phyloP scores from a whole-genome alignment of 2,329 filamentous ascomycete species.

The Didymella keratinophila region DNA sequence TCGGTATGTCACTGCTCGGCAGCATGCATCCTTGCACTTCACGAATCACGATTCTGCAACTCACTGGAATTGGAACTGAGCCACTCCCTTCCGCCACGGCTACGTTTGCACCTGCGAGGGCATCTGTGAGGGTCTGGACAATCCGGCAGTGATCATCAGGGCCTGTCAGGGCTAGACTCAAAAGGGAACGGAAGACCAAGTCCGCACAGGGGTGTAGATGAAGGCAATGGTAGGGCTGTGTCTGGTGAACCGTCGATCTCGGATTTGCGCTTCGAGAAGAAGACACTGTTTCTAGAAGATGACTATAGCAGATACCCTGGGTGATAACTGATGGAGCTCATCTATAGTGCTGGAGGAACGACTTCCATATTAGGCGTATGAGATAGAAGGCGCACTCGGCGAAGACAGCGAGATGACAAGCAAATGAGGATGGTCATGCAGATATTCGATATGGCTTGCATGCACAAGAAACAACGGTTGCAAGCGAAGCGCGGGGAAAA shows the following conservation, averaged over 20 bases:
- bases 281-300: neutral
- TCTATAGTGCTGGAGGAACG: neutral
- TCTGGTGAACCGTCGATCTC: neutral
- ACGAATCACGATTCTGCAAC: conserved; percentile 7
- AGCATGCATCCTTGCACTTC: neutral
- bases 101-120: neutral
- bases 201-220: conserved; percentile 4
- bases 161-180: neutral
- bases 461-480: conserved; percentile 8
- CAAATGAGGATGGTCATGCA: neutral
- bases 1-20: too few species aligned
- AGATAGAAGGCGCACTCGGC: neutral
- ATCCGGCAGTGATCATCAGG: conserved; percentile 17
- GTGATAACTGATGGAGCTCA: neutral
- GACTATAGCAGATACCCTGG: neutral
- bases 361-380: neutral
- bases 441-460: conserved; percentile 9
- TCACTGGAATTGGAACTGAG: conserved; percentile 2
- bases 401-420: neutral
- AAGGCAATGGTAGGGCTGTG: conserved; percentile 10
- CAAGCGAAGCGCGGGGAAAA: conserved; percentile 20
- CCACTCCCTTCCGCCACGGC: neutral
- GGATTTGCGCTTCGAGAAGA: neutral
- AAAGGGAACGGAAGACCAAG: neutral
- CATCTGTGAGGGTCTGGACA: conserved; percentile 3